phyloP scores from a whole-genome alignment of 345 rosid genomes.

The Hirschfeldia incana region DNA sequence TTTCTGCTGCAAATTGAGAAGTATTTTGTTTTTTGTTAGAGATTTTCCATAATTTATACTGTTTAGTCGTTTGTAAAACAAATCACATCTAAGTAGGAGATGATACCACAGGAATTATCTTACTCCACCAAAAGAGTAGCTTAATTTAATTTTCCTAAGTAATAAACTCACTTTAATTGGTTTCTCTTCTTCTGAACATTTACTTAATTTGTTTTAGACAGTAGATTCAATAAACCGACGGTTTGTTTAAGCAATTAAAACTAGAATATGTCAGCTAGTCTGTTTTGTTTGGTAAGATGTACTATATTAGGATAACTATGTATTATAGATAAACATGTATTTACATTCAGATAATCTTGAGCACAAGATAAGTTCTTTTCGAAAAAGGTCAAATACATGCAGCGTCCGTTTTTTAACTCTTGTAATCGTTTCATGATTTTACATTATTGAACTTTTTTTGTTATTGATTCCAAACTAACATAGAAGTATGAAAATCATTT shows the following conservation, averaged over 20 bases:
- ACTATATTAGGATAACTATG: background rate
- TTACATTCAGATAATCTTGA: too few species aligned
- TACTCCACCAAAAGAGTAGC: background rate
- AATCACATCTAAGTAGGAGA: background rate
- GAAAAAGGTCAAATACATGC: background rate
- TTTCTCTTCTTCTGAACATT: background rate
- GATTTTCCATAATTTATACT: background rate
- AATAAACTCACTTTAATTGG: background rate
- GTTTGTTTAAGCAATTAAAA: background rate
- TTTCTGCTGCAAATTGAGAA: constrained; percentile 24
- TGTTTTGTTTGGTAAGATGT: background rate
- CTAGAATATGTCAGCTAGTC: background rate
- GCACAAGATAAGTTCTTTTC: background rate
- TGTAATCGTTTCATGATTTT: background rate
- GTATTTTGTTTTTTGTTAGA: background rate
- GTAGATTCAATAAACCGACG: constrained; percentile 10
- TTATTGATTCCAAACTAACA: background rate
- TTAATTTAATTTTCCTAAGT: background rate
- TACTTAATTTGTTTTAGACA: background rate
- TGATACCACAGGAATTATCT: background rate
- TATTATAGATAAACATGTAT: too few species aligned
- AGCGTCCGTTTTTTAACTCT: background rate
- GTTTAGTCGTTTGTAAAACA: background rate
- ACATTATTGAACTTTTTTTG: background rate
- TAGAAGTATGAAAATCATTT: background rate